These are phyloP conservation scores for Erysimum pusillum DNA, from an alignment of 441 rosid genomes.

Conservation along the genomic window DNA sequence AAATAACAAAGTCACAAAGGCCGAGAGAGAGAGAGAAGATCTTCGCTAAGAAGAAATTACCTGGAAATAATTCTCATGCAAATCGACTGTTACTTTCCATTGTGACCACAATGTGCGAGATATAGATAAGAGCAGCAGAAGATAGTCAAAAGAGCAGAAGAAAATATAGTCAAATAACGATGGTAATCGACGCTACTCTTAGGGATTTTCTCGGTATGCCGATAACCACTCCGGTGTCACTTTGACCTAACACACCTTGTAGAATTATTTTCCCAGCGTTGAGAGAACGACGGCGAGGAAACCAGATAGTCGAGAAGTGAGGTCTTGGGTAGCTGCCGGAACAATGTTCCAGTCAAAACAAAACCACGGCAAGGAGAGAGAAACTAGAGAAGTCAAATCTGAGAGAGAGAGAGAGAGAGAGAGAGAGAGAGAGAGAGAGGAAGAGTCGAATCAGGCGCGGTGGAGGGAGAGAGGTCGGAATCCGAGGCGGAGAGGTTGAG, in stretches of 20 bases:
- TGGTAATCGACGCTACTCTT: slow-evolving; percentile 3
- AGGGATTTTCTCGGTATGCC: slow-evolving; percentile 21
- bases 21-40: slow-evolving; percentile 26
- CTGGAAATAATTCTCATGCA: slow-evolving; percentile 27
- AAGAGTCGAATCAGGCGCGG: slow-evolving; percentile 1
- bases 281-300: slow-evolving; percentile 17
- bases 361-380: slow-evolving; percentile 6
- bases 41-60: slow-evolving; percentile 20
- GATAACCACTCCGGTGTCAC: slow-evolving; percentile 13
- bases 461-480: neutral
- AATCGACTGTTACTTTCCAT: slow-evolving; percentile 14
- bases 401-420: slow-evolving; percentile 11
- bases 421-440: neutral
- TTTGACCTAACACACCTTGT: slow-evolving; percentile 8
- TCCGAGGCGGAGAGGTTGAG: slow-evolving; percentile 18
- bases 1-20: slow-evolving; percentile 23
- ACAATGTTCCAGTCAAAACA: slow-evolving; percentile 18
- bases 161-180: neutral
- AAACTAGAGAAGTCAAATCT: too few relatives aligned
- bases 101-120: slow-evolving; percentile 26
- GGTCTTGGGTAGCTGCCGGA: slow-evolving; percentile 8
- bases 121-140: neutral
- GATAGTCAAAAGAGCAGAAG: neutral
- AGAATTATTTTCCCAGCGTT: neutral
- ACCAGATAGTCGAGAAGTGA: slow-evolving; percentile 1